Percentiles rank a stretch among this genome's conserved stretches.
Evolutionary conservation across 768 basidiomycete genomes (phyloP).

Genomic region (Mycena kentingensis): DNA sequence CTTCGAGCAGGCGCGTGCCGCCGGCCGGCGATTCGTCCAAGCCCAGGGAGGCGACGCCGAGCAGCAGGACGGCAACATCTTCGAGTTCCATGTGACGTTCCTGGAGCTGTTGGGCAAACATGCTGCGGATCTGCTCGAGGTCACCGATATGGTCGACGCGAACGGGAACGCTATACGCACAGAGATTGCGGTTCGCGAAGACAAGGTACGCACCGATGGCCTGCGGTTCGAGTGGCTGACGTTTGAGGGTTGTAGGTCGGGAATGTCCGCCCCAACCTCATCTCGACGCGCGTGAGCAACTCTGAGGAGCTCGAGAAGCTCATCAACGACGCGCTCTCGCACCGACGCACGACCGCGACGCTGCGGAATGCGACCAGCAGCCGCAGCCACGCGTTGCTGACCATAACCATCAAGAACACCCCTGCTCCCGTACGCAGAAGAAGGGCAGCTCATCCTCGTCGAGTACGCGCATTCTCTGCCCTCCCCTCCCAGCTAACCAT

Average conservation of each 20-base stretch:
- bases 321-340: constrained; percentile 30
- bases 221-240: neutral
- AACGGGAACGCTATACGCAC: constrained; percentile 29
- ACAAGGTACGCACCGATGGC: constrained; percentile 26
- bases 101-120: constrained; percentile 36
- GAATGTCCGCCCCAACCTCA: constrained; percentile 33
- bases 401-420: constrained; percentile 34
- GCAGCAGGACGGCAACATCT: constrained; percentile 28
- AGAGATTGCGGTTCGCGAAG: constrained; percentile 33
- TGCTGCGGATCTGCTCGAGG: constrained; percentile 33
- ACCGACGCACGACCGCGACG: constrained; percentile 35
- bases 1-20: constrained; percentile 26
- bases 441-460: constrained; percentile 38
- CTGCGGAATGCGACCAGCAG: constrained; percentile 34
- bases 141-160: constrained; percentile 24
- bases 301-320: constrained; percentile 35
- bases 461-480: constrained; percentile 28
- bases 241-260: constrained; percentile 17
- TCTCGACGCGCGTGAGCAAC: constrained; percentile 26
- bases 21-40: constrained; percentile 24
- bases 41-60: constrained; percentile 15
- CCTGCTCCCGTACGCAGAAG: constrained; percentile 36
- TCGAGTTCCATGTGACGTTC: constrained; percentile 36
- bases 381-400: constrained; percentile 37
- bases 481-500: neutral